Base-by-base conservation (phyloP, 2,329 filamentous ascomycete species). In the Ophiosphaerella korrae region DNA sequence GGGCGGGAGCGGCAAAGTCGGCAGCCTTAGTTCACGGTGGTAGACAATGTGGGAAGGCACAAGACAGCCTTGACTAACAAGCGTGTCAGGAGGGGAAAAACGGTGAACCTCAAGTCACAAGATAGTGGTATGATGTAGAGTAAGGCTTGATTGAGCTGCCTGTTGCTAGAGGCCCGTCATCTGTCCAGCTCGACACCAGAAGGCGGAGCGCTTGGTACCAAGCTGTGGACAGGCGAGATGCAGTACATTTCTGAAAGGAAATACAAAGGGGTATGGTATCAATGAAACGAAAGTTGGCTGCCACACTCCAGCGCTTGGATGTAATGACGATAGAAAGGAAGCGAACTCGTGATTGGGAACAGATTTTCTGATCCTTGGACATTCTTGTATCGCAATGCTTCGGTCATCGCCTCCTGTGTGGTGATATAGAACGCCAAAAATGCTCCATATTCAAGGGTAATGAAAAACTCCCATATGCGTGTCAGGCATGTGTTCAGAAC, bases 281-380 rank as follows among this genome's bases (percentile, higher is more conserved):
- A 52, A 48, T 47, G 53, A 58, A 71, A 52, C 61, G 67, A 70
- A 50, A 26, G 67, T 55, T 63, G 52, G 51, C 56, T 39, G 40
- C 40, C 65, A 64, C 56, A 63, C 60, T 68, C 70, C 66, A 73
- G 68, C 68, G 64, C 68, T 72, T 71, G 70, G 70, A 60, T 64
- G 60, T 63, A 57, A 60, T 64, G 58, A 57, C 42, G 50, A 58
- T 47, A 56, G 48, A 60, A 63, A 55, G 50, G 50, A 50, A 59
- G 45, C 45, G 50, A 47, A 29, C 46, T 44, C 24, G 50, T 59
- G 41, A 53, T 35, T 51, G 52, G 42, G 49, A 55, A 53, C 58
- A 37, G 34, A 39, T 32, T 40, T 42, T 16, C 41, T 40, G 24
- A 26, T 50, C 32, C 29, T 34, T 44, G 43, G 32, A 36, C 36